Conservation (phyloP, 352 stramenopile genomes). For the Blastocystis sp. region DNA sequence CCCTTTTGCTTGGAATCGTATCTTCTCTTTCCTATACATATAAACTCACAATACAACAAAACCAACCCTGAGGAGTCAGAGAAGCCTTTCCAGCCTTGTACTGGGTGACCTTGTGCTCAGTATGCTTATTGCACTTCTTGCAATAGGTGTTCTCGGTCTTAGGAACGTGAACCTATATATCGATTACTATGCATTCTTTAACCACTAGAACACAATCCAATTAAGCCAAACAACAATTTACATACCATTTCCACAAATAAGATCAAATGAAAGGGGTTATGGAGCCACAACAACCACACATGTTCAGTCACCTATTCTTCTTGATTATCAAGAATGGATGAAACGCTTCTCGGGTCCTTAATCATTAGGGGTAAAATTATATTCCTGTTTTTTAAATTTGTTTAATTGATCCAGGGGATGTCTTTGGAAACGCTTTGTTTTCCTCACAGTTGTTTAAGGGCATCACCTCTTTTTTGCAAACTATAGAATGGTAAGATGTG, state of each 20-base stretch:
- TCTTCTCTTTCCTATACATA: slow-evolving; percentile 84
- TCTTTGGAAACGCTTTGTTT: slow-evolving; percentile 8
- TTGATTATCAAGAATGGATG: neutral
- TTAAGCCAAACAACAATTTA: neutral
- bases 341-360: neutral
- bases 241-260: slow-evolving; percentile 67
- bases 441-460: slow-evolving; percentile 62
- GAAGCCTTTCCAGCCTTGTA: slow-evolving; percentile 99
- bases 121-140: slow-evolving; percentile 98
- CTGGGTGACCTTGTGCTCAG: slow-evolving; percentile 98
- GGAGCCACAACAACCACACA: slow-evolving; percentile 1
- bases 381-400: neutral
- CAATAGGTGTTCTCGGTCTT: slow-evolving; percentile 99
- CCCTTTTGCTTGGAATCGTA: slow-evolving; percentile 99
- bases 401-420: neutral
- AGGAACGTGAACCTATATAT: slow-evolving; percentile 90
- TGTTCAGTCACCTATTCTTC: neutral
- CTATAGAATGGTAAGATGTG: slow-evolving; percentile 20
- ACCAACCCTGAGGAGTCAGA: slow-evolving; percentile 91
- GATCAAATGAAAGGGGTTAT: slow-evolving; percentile 64
- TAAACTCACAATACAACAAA: neutral
- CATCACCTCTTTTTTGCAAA: slow-evolving; percentile 39
- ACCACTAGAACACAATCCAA: neutral
- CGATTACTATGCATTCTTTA: neutral
- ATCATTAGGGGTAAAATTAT: slow-evolving; percentile 6